Base-by-base conservation (phyloP, 1,139 yeast species). In the Blastobotrys buckinghamii region DNA sequence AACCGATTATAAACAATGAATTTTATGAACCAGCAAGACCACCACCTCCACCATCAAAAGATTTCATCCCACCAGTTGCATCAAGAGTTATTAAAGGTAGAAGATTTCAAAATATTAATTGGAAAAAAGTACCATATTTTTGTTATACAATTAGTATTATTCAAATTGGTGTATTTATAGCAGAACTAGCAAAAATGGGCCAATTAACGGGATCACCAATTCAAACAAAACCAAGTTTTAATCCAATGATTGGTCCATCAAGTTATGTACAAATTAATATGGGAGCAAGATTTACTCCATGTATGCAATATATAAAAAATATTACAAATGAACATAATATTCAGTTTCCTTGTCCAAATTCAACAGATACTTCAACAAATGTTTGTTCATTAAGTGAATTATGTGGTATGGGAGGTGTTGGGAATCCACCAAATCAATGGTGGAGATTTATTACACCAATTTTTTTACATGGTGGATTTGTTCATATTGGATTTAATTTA, bases 161-260 rank as follows among this genome's bases (percentile, higher is more conserved):
- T 20, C 88, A 84, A 60, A 60, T 80, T 2, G 65, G 68, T 9
- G 83, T 83, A 16, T 84, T 84, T 59, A 73, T 83, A n/a, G 84
- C 76, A n/a, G 90, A 84, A 62, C 65, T 84, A 42, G 76, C 72
- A 8, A 71, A 69, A 51, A 80, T 81, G 86, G 74, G 81, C 3
- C 58, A 65, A 7, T 67, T 79, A 42, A 83, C 90, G 0, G 88
- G 88, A 1, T 74, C 79, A 5, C 82, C 85, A 1, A 77, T 84
- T 54, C 87, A 81, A 62, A 80, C 87, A 0, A 65, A 80, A 56
- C 92, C 92, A 2, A 76, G 79, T 52, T 82, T 84, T 68, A 84
- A 84, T 61, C 90, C 90, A 9, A 83, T 84, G 90, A 66, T 84
- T 42, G 92, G 92, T 0, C 92, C 92, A n/a, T 81, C 88, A 1